Evolutionary conservation across 2,329 filamentous ascomycete genomes (phyloP).

Genomic region (Xylariaceae sp.): DNA sequence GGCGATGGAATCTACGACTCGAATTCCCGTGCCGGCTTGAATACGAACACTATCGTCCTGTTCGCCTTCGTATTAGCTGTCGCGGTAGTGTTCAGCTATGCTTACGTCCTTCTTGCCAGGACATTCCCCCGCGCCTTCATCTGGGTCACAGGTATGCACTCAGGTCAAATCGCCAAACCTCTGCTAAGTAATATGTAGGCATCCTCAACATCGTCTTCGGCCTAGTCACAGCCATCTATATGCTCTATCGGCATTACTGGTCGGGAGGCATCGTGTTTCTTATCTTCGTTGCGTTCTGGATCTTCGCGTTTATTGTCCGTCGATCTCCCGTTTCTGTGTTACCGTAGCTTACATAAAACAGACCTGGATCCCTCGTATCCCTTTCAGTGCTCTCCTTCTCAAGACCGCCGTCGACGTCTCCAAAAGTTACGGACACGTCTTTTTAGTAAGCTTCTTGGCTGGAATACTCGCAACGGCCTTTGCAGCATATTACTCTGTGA

Average conservation of each 20-base stretch:
- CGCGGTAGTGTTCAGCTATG: slow-evolving; percentile 76
- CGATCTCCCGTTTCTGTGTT: neutral
- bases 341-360: slow-evolving; percentile 18
- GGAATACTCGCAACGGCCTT: slow-evolving; percentile 78
- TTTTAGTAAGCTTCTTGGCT: slow-evolving; percentile 82
- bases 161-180: too few species aligned
- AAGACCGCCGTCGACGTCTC: slow-evolving; percentile 85
- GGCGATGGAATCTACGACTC: slow-evolving; percentile 78
- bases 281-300: slow-evolving; percentile 79
- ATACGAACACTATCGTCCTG: slow-evolving; percentile 85
- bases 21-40: slow-evolving; percentile 69
- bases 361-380: slow-evolving; percentile 88
- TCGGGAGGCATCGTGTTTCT: slow-evolving; percentile 88
- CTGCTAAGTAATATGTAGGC: slow-evolving; percentile 17
- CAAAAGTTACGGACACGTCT: slow-evolving; percentile 84
- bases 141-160: slow-evolving; percentile 74
- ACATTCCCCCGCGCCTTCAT: slow-evolving; percentile 89
- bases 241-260: slow-evolving; percentile 78
- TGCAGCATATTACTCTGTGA: slow-evolving; percentile 85
- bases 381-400: slow-evolving; percentile 90
- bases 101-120: slow-evolving; percentile 78
- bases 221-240: slow-evolving; percentile 86
- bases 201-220: slow-evolving; percentile 87
- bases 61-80: slow-evolving; percentile 80
- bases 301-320: slow-evolving; percentile 75